Percentiles rank a stretch among this genome's conserved stretches.
Conservation (phyloP, 2,329 filamentous ascomycete genomes). For the Penicillium janthinellum region DNA sequence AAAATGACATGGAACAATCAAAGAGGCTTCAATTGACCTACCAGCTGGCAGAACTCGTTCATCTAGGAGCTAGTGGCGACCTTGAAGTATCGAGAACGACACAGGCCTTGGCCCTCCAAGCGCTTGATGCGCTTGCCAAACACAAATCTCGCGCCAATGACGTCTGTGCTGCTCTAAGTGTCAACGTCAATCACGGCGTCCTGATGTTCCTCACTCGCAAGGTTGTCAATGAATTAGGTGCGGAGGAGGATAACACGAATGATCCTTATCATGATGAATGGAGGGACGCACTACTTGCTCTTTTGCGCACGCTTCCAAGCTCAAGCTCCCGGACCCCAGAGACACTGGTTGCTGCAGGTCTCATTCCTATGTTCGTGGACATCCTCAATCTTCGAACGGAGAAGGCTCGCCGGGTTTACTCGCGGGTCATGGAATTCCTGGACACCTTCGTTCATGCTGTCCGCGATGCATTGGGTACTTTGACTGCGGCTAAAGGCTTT, state of each 20-base stretch:
- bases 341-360: constrained; percentile 82
- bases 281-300: constrained; percentile 85
- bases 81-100: constrained; percentile 70
- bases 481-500: constrained; percentile 80
- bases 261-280: constrained; percentile 78
- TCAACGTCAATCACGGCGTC: constrained; percentile 94
- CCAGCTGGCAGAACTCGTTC: constrained; percentile 88
- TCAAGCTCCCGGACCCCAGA: constrained; percentile 71
- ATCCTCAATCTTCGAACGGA: constrained; percentile 79
- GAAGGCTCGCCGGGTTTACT: constrained; percentile 80
- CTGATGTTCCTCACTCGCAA: constrained; percentile 91
- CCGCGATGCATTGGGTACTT: constrained; percentile 77
- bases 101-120: constrained; percentile 77
- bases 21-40: constrained; percentile 86
- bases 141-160: constrained; percentile 77
- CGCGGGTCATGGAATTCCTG: constrained; percentile 81
- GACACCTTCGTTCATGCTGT: constrained; percentile 86
- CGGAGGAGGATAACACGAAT: constrained; percentile 59
- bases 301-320: constrained; percentile 78
- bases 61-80: constrained; percentile 73
- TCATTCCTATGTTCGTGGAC: constrained; percentile 88
- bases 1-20: constrained; percentile 86
- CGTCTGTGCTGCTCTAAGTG: constrained; percentile 85
- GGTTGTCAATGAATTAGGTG: constrained; percentile 78
- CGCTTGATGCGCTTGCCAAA: constrained; percentile 82